A percentile compares a stretch with the other conserved stretches of the same genome.
phyloP scores from a whole-genome alignment of 345 rosid species.

The Eucalyptus marginata region DNA sequence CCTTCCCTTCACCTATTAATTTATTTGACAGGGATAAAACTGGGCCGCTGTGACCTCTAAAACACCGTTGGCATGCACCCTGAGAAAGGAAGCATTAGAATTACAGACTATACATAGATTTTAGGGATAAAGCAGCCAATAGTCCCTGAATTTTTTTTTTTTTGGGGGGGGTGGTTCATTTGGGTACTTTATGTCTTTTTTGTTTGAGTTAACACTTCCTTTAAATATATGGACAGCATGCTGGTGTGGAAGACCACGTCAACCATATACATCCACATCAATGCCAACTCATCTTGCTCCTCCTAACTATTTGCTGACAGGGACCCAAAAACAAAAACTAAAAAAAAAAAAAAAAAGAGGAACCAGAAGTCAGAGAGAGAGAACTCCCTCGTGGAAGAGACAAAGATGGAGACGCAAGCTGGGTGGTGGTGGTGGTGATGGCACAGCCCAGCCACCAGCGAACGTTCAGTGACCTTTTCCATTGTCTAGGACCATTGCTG shows the following conservation, averaged over 20 bases:
- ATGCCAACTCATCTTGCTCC: background rate
- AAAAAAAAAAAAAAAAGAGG: background rate
- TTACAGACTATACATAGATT: background rate
- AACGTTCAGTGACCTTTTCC: background rate
- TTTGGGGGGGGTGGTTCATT: background rate
- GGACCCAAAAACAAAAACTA: background rate
- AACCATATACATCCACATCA: background rate
- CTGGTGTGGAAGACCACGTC: background rate
- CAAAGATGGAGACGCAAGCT: background rate
- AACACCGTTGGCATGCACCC: constrained; percentile 47
- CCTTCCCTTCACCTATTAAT: constrained; percentile 34
- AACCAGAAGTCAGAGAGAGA: background rate
- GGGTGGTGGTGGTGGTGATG: background rate
- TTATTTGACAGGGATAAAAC: constrained; percentile 47
- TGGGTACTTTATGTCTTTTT: background rate
- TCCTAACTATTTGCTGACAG: background rate
- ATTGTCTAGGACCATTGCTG: background rate
- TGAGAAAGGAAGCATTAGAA: constrained; percentile 2
- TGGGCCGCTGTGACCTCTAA: constrained; percentile 49
- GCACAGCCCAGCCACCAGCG: background rate
- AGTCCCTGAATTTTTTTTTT: background rate
- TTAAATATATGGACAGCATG: background rate
- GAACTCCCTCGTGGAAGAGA: background rate
- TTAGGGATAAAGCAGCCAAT: background rate
- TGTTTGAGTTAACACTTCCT: background rate